Evolutionary conservation across 192 early-diverging fungal species (phyloP).

Genomic region (Coemansia sp.): DNA sequence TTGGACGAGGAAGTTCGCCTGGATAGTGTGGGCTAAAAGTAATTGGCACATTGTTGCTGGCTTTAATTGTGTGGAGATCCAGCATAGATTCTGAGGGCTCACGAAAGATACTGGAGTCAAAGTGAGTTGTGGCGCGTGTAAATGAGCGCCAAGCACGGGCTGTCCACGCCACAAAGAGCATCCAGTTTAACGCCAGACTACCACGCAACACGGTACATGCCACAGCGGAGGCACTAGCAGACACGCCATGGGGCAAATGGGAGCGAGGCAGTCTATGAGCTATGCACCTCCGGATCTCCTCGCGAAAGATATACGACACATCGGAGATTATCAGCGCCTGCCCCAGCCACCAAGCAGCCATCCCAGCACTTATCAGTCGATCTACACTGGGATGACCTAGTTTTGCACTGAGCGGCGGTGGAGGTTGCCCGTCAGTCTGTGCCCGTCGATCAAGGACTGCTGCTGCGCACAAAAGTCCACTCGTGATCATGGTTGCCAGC

Average conservation of each 20-base stretch:
- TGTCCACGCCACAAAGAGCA: conserved; percentile 35
- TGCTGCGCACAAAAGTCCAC: conserved; percentile 21
- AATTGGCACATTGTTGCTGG: conserved; percentile 14
- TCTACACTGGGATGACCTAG: conserved; percentile 22
- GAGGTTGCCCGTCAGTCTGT: neutral
- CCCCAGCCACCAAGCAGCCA: conserved; percentile 50
- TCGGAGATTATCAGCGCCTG: conserved; percentile 37
- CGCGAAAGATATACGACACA: conserved; percentile 40
- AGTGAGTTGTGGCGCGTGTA: conserved; percentile 32
- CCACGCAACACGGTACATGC: conserved; percentile 41
- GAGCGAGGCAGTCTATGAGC: neutral
- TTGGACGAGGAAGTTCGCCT: neutral
- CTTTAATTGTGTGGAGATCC: conserved; percentile 16
- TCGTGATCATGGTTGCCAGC: conserved; percentile 23
- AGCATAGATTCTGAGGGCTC: conserved; percentile 20
- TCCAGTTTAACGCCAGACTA: conserved; percentile 41
- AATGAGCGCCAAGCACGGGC: conserved; percentile 38
- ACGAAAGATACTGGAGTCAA: conserved; percentile 45
- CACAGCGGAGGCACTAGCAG: conserved; percentile 3
- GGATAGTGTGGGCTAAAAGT: conserved; percentile 34
- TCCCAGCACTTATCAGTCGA: conserved; percentile 19
- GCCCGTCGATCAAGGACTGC: conserved; percentile 17
- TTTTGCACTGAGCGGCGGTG: conserved; percentile 20
- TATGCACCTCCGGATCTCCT: conserved; percentile 34
- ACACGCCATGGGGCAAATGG: neutral